A percentile compares a stretch with the other conserved stretches of the same genome.
Evolutionary conservation across 2,329 filamentous ascomycete genomes (phyloP).

Genomic region (Chaetomium sp.): DNA sequence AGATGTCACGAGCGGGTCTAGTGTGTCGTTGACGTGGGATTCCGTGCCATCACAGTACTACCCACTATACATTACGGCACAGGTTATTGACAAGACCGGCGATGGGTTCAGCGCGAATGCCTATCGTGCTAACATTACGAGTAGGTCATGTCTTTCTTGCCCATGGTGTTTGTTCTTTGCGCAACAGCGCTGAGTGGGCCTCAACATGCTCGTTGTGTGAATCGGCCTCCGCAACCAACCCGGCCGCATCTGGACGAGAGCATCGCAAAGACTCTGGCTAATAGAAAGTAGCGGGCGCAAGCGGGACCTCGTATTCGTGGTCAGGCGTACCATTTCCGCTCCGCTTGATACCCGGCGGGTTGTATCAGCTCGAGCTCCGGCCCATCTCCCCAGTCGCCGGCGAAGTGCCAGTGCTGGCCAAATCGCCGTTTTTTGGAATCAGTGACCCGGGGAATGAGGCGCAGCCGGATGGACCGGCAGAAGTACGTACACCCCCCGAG

Average conservation of each 20-base stretch:
- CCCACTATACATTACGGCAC: conserved; percentile 23
- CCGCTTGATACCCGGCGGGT: conserved; percentile 19
- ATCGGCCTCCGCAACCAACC: too few species aligned
- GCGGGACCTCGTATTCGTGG: conserved; percentile 22
- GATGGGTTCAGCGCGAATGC: conserved; percentile 17
- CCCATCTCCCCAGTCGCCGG: conserved; percentile 13
- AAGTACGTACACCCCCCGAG: conserved; percentile 2
- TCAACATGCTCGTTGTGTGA: too few species aligned
- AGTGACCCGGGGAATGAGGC: not conserved
- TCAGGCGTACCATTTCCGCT: conserved; percentile 23
- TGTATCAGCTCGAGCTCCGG: conserved; percentile 26
- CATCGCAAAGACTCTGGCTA: not conserved
- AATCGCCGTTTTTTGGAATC: conserved; percentile 23
- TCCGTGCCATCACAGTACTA: conserved; percentile 16
- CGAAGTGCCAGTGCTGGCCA: conserved; percentile 19
- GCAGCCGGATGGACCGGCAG: not conserved
- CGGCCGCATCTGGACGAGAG: too few species aligned
- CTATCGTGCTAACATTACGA: conserved; percentile 21
- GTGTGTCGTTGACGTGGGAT: conserved; percentile 21
- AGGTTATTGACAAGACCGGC: conserved; percentile 23
- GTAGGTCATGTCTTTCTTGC: conserved; percentile 14
- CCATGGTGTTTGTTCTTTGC: not conserved
- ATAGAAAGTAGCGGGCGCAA: conserved; percentile 12
- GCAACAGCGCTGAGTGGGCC: too few species aligned
- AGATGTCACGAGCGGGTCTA: conserved; percentile 17